phyloP scores from a whole-genome alignment of 805 yeast genomes.

The Lachancea mirantina region DNA sequence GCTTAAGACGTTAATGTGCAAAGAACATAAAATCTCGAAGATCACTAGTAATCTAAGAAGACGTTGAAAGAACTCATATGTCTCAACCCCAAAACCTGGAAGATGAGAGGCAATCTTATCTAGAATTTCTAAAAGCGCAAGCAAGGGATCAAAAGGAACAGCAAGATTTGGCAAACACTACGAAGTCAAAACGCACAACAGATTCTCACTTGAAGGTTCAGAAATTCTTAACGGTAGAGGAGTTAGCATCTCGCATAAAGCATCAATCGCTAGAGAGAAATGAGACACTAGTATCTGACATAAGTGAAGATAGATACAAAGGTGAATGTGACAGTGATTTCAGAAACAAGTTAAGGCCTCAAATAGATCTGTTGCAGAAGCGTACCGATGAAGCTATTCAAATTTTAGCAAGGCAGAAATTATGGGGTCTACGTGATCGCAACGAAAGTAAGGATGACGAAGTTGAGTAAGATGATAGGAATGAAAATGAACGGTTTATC shows the following conservation, averaged over 20 bases:
- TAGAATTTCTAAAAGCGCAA: background rate
- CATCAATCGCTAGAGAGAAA: no score
- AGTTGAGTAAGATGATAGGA: background rate
- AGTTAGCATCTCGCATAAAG: no score
- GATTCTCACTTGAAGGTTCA: no score
- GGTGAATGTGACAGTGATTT: slow-evolving; percentile 17
- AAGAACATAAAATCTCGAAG: no score
- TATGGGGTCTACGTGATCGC: slow-evolving; percentile 14
- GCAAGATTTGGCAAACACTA: no score
- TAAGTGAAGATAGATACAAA: background rate
- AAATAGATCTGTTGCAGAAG: slow-evolving; percentile 33
- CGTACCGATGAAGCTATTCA: slow-evolving; percentile 39
- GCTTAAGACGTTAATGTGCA: no score
- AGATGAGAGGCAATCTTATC: background rate
- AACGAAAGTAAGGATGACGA: slow-evolving; percentile 7
- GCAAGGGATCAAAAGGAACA: no score
- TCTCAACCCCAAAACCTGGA: background rate
- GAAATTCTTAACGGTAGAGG: no score
- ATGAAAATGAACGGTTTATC: background rate
- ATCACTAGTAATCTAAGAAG: no score
- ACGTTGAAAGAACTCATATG: no score
- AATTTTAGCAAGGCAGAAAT: slow-evolving; percentile 33
- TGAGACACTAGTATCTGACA: no score
- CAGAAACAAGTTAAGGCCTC: slow-evolving; percentile 34
- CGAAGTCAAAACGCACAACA: no score